A percentile compares a stretch with the other conserved stretches of the same genome.
Conservation (phyloP, 2,329 filamentous ascomycete species). For the Aciculosporium take region DNA sequence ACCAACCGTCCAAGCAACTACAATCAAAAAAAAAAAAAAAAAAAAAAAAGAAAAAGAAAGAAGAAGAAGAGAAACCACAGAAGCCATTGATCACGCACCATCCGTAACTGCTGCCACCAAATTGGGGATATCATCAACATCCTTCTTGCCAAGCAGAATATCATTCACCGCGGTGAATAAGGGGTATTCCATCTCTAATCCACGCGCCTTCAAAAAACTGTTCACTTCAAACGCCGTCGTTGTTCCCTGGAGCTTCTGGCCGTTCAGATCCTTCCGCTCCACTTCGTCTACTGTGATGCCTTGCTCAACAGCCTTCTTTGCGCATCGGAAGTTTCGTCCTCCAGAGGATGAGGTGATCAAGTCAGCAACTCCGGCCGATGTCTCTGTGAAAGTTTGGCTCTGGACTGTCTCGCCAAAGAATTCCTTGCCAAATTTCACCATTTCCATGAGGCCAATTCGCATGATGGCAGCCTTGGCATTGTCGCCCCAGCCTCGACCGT, state of each 20-base stretch:
- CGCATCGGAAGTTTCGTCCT: conserved; percentile 87
- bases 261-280: conserved; percentile 80
- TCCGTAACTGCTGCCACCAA: conserved; percentile 33
- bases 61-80: neutral
- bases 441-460: conserved; percentile 88
- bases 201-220: conserved; percentile 67
- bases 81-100: conserved; percentile 3
- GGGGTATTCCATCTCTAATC: conserved; percentile 71
- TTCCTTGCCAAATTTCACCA: conserved; percentile 87
- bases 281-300: conserved; percentile 73
- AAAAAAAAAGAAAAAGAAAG: neutral
- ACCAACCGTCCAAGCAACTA: no score
- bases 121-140: conserved; percentile 66
- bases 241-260: conserved; percentile 92
- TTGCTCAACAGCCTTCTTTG: conserved; percentile 71
- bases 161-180: conserved; percentile 79
- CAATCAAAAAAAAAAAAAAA: neutral
- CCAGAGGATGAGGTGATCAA: conserved; percentile 87
- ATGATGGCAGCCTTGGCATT: conserved; percentile 98
- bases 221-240: conserved; percentile 86
- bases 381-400: conserved; percentile 85
- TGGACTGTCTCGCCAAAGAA: conserved; percentile 80
- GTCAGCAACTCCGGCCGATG: conserved; percentile 88
- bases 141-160: conserved; percentile 62
- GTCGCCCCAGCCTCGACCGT: conserved; percentile 92